These are phyloP conservation scores for Candida sp. DNA, from an alignment of 1,139 yeast genomes.

Conservation along the genomic window DNA sequence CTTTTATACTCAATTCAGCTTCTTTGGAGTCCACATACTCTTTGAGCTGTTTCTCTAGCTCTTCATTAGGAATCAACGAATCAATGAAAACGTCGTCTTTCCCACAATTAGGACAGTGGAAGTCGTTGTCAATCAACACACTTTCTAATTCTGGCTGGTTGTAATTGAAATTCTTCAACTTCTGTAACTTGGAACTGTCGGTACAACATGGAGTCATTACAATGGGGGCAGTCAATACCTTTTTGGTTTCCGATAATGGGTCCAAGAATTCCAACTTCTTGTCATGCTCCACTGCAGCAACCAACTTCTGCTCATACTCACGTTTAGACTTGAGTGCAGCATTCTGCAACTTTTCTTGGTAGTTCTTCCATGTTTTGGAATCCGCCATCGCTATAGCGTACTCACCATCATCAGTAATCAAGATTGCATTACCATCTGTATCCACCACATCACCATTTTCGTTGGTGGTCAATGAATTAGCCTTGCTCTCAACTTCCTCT, in stretches of 20 bases:
- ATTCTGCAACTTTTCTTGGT: conserved; percentile 69
- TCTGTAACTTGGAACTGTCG: conserved; percentile 57
- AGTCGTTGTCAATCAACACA: conserved; percentile 78
- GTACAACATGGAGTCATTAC: conserved; percentile 89
- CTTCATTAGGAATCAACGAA: conserved; percentile 64
- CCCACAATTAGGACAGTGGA: conserved; percentile 89
- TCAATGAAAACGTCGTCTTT: conserved; percentile 79
- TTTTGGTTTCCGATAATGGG: conserved; percentile 66
- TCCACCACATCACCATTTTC: conserved; percentile 57
- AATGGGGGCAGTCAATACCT: conserved; percentile 65
- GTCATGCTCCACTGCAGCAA: conserved; percentile 42
- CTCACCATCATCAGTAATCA: conserved; percentile 95
- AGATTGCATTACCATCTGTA: conserved; percentile 69
- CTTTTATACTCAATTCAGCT: conserved; percentile 41
- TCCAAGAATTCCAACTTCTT: conserved; percentile 52
- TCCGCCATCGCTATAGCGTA: conserved; percentile 97
- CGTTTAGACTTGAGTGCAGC: conserved; percentile 53
- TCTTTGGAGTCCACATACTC: conserved; percentile 53
- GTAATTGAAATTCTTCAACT: conserved; percentile 44
- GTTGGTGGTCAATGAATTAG: conserved; percentile 47
- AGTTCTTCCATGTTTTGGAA: conserved; percentile 87
- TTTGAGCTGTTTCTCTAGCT: conserved; percentile 55
- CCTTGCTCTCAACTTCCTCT: conserved; percentile 56
- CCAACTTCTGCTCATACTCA: conserved; percentile 41
- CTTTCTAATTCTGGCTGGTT: conserved; percentile 62